Evolutionary conservation across 495 filamentous ascomycete genomes (phyloP), one percentile per base, ranked within the genome.

Genomic region (Podospora didyma): DNA sequence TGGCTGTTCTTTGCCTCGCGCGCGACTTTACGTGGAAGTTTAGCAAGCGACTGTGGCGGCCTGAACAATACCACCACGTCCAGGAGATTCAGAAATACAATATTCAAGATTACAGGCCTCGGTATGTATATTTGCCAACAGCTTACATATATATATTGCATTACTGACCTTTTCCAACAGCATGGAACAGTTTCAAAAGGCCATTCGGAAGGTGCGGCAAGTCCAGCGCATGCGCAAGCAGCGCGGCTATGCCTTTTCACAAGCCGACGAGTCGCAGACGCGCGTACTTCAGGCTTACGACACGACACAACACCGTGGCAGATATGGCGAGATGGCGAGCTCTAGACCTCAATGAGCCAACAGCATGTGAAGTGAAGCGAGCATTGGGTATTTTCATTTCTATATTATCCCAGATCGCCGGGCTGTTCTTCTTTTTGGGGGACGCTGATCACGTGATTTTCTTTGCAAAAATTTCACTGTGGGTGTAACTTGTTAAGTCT

Each of bases 71-170:
- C 66, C 95, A 99, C 64, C 95, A 99, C 71, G 90, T 99, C 45
- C 95, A 99, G 75, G 95, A 99, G 74, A 99, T 99, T 61, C 95
- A 99, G 72, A 99, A 99, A 73, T 99, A 96, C 76, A 99, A 99
- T 65, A 95, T 99, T 52, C 95, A 97, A 73, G 95, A 99, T 75
- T 99, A 99, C 70, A 82, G 95, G 58, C 94, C 94, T 42, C 79
- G 93, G 82, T 88, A 82, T 46, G 69, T 55, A 58, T 53, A 31
- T 11, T 54, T 24, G n/a, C n/a, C n/a, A n/a, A n/a, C 37, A 31
- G 34, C 12, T 17, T 22, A 12, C 4, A 20, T 37, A 11, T 42
- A 49, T 7, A 1, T 34, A 20, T 24, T 26, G 21, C 14, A 12
- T 45, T 46, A 7, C 56, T 72, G 46, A 65, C 47, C 1, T 51